Conservation (phyloP, 1,284 basidiomycete species). For the Puccinia brachypodii region DNA sequence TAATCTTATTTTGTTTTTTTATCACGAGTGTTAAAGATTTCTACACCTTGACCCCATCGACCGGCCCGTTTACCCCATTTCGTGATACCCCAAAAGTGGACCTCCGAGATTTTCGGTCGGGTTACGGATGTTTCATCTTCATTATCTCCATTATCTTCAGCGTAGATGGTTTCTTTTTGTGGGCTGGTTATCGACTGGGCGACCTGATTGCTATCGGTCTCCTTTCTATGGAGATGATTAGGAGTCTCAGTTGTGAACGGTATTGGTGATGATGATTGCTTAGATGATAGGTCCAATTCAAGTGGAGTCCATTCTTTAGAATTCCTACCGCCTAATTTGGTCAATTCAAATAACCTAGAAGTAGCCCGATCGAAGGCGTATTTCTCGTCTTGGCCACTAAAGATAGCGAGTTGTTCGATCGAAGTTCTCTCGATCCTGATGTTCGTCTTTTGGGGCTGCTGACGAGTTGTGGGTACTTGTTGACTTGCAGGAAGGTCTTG, state of each 20-base stretch:
- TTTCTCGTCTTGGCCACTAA: constrained; percentile 40
- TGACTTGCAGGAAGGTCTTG: not conserved
- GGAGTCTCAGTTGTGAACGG: not conserved
- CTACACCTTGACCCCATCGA: constrained; percentile 37
- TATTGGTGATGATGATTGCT: not conserved
- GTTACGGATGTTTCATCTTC: not conserved
- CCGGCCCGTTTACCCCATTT: constrained; percentile 42
- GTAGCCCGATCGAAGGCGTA: constrained; percentile 37
- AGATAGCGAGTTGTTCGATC: constrained; percentile 31
- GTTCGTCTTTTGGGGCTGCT: not conserved
- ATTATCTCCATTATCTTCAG: not conserved
- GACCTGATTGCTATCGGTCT: not conserved
- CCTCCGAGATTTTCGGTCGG: constrained; percentile 11
- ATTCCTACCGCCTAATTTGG: constrained; percentile 8
- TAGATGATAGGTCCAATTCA: not conserved
- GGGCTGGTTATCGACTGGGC: not conserved
- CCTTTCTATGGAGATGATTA: not conserved
- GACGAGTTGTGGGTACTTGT: not conserved
- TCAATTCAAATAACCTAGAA: constrained; percentile 30
- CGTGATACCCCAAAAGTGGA: constrained; percentile 29
- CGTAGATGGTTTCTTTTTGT: not conserved
- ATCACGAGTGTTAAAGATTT: constrained; percentile 4
- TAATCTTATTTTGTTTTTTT: not conserved
- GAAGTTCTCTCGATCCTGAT: not conserved
- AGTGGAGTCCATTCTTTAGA: constrained; percentile 41